phyloP scores from a whole-genome alignment of 140 eudicot species.

The Flaveria floridana region DNA sequence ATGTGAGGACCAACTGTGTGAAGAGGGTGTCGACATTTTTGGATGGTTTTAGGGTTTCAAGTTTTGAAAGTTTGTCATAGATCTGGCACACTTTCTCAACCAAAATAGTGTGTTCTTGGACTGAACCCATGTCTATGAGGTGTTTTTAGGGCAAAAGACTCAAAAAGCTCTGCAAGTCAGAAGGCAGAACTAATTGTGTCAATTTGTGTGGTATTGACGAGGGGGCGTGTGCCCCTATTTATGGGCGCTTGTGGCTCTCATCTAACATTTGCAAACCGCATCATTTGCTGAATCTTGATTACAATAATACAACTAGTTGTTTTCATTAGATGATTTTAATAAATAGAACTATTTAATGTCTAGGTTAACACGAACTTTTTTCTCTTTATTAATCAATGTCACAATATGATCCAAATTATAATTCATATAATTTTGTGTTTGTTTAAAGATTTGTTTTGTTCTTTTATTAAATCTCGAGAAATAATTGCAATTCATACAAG shows the following conservation, averaged over 20 bases:
- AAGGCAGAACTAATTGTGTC: constrained; percentile 25
- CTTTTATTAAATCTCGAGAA: too few species aligned
- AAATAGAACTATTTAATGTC: too few species aligned
- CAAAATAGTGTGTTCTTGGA: constrained; percentile 54
- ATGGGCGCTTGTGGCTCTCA: constrained; percentile 35
- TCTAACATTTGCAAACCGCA: background rate
- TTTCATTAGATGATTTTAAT: too few species aligned
- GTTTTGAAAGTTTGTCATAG: constrained; percentile 22
- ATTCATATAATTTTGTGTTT: too few species aligned
- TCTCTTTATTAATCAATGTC: too few species aligned
- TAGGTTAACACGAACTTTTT: too few species aligned
- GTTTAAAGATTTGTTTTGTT: too few species aligned
- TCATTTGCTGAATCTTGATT: too few species aligned
- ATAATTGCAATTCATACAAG: too few species aligned
- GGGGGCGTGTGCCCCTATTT: constrained; percentile 45
- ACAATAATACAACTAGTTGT: too few species aligned
- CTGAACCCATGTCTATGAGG: constrained; percentile 66
- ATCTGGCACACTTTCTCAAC: constrained; percentile 56
- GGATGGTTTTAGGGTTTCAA: constrained; percentile 81
- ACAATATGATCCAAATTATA: constrained; percentile 35
- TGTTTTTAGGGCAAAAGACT: constrained; percentile 27
- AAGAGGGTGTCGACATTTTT: constrained; percentile 78
- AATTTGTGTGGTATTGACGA: constrained; percentile 31
- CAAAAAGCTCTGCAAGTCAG: constrained; percentile 31
- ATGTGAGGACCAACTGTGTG: constrained; percentile 65